Evolutionary conservation across 176 grass and related monocot genomes (phyloP).

Genomic region (Canna indica): DNA sequence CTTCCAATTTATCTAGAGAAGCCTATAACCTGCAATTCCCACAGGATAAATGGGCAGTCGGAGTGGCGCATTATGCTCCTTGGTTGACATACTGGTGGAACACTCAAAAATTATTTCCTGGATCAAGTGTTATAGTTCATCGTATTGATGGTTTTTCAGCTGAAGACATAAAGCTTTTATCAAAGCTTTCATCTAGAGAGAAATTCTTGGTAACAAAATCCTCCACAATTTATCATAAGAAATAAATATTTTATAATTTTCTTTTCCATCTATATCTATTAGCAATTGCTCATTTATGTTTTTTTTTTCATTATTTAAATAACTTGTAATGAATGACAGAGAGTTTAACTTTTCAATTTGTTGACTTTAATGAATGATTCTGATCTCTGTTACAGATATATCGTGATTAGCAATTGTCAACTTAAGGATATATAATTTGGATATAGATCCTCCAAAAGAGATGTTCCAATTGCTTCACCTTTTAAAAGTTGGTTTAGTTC

Average conservation of each 20-base stretch:
- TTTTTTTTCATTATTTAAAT: neutral
- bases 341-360: neutral
- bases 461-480: too few relatives aligned
- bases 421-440: neutral
- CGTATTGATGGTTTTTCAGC: slow-evolving; percentile 48
- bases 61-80: slow-evolving; percentile 57
- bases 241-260: too few relatives aligned
- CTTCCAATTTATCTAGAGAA: slow-evolving; percentile 35
- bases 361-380: neutral
- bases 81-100: slow-evolving; percentile 69
- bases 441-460: neutral
- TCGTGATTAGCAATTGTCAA: neutral
- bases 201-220: slow-evolving; percentile 7
- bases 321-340: neutral
- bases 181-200: slow-evolving; percentile 35
- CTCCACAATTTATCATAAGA: too few relatives aligned
- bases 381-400: neutral
- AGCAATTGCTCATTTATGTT: neutral
- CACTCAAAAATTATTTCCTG: slow-evolving; percentile 63
- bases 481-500: too few relatives aligned
- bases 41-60: slow-evolving; percentile 48
- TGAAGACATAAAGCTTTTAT: slow-evolving; percentile 49
- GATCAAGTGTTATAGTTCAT: slow-evolving; percentile 36
- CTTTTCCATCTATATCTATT: neutral
- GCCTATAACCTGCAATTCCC: slow-evolving; percentile 46